A percentile compares a stretch with the other conserved stretches of the same genome.
Evolutionary conservation across 2,329 filamentous ascomycete genomes (phyloP).

Genomic region (Parafenestella ontariensis): DNA sequence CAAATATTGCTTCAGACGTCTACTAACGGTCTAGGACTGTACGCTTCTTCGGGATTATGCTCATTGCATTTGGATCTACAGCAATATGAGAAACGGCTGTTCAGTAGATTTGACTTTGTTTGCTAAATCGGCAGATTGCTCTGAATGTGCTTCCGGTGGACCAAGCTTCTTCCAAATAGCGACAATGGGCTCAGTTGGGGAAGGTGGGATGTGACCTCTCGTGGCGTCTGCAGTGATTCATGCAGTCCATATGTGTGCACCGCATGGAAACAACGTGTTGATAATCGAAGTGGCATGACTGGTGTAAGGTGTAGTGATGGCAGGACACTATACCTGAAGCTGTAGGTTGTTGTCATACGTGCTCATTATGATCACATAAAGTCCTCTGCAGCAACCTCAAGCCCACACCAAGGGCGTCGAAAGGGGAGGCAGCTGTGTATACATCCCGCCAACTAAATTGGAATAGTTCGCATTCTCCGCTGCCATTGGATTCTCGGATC

Average conservation of each 20-base stretch:
- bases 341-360: background rate
- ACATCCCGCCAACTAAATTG: background rate
- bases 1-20: no score
- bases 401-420: background rate
- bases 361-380: background rate
- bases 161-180: no score
- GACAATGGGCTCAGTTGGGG: background rate
- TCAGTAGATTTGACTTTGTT: no score
- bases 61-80: no score
- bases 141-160: no score
- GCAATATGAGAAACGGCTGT: no score
- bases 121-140: background rate
- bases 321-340: background rate
- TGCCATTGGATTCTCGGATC: background rate
- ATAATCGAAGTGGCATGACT: background rate
- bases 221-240: conserved; percentile 1
- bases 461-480: background rate
- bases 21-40: no score
- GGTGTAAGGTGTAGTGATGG: background rate
- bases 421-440: background rate
- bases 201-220: background rate
- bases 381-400: background rate
- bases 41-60: no score
- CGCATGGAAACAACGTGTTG: background rate
- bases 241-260: background rate